phyloP scores from a whole-genome alignment of 2,329 filamentous ascomycete species.

The Cladophialophora yegresii region DNA sequence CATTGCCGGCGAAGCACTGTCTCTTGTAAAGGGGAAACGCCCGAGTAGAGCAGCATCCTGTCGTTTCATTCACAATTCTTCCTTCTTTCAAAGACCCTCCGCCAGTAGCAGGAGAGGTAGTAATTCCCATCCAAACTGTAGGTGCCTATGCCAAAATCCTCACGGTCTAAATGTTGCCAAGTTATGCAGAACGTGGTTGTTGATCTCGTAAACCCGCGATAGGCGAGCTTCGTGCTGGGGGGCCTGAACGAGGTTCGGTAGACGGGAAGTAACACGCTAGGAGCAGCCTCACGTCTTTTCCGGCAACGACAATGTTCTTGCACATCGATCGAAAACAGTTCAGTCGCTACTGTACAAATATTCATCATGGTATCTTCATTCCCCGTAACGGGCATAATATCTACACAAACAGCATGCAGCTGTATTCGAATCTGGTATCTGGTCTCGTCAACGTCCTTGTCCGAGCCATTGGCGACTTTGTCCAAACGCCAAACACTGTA shows the following conservation, averaged over 20 bases:
- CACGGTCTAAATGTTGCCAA: neutral
- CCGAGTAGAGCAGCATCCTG: neutral
- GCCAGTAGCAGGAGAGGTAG: neutral
- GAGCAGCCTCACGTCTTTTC: slow-evolving; percentile 6
- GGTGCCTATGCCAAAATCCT: neutral
- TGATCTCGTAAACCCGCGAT: neutral
- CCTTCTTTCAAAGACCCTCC: neutral
- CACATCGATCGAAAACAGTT: neutral
- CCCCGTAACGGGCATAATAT: slow-evolving; percentile 21
- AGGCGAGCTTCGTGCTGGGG: slow-evolving; percentile 9
- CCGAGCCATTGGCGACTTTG: slow-evolving; percentile 2
- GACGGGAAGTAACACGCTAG: neutral
- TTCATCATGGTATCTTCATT: slow-evolving; percentile 12
- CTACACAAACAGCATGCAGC: slow-evolving; percentile 12
- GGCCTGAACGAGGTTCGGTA: slow-evolving; percentile 13
- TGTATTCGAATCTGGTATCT: neutral
- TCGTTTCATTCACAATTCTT: neutral
- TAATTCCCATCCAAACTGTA: neutral
- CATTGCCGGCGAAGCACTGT: neutral
- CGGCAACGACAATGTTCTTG: neutral
- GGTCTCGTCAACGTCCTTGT: slow-evolving; percentile 1
- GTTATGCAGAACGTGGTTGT: slow-evolving; percentile 14
- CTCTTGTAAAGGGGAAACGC: neutral
- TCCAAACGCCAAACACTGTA: neutral
- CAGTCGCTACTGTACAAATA: neutral